Base-by-base conservation (phyloP, 768 basidiomycete species). In the Trametes punicea region DNA sequence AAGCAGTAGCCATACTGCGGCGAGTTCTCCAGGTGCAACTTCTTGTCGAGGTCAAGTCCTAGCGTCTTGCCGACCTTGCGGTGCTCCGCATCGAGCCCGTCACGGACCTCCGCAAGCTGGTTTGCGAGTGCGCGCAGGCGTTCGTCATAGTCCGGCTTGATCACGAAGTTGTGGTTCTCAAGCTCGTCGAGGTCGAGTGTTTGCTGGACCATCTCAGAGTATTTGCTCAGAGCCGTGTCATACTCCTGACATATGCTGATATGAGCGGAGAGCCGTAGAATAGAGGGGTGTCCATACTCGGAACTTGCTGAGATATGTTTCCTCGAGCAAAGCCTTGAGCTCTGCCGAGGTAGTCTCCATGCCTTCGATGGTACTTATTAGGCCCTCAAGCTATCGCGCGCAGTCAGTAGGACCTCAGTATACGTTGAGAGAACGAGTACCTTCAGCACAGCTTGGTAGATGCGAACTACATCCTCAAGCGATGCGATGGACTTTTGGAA, bases 21-120 rank as follows among this genome's bases (percentile, higher is more conserved):
- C 50, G 88, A 90, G 64, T 95, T 94, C 73, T 99, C 97, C 26
- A 99, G 75, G 70, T 98, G 97, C 10, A 98, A 72, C 73, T 98
- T 98, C 75, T 96, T 96, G 70, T 97, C 91, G 2, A 93, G 79
- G 15, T 96, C 93, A 9, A 99, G 63, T 8, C 78, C 81, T 6
- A 98, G 76, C 34, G 90, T 89, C 6, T 76, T 70, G 6, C 88
- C 88, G 0, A 84, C 86, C 1, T 75, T 65, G 6, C 75, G 71
- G 69, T 98, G 95, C 67, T 97, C 93, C 11, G 75, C 77, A 64
- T 99, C 93, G 16, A 99, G 73, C 0, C 81, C 83, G 65, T 94
- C 92, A 27, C 91, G 83, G 0, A 84, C 78, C 65, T 82, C 76
- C 18, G 75, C 71, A n/a, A 99, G 75, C 62, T 84, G 80, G 11